Conservation (phyloP, 495 filamentous ascomycete species). For the Neurospora sp. region DNA sequence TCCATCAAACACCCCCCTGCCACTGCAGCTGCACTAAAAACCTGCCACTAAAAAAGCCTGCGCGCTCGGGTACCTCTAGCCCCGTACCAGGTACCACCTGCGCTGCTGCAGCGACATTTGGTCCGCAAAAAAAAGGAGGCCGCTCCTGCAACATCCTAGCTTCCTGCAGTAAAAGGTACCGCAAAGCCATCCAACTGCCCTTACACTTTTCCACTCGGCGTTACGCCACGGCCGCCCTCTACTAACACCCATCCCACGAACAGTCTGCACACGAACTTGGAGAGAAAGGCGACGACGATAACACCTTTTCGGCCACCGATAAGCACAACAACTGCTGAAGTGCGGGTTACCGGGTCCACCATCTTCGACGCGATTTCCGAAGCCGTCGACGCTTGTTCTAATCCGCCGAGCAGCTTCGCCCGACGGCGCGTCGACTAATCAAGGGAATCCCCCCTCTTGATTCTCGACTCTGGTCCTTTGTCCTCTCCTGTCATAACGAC, state of each 20-base stretch:
- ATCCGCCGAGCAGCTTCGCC: not conserved
- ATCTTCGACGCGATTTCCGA: not conserved
- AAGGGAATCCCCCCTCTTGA: not conserved
- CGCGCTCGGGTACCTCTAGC: not conserved
- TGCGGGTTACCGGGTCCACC: not conserved
- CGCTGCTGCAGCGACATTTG: not conserved
- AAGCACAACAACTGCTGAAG: not conserved
- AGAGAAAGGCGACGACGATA: not conserved
- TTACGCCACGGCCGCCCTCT: constrained; percentile 10
- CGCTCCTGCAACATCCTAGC: not conserved
- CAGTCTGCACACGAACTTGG: constrained; percentile 1
- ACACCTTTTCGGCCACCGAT: not conserved
- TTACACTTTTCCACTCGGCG: constrained; percentile 9
- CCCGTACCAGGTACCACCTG: not conserved
- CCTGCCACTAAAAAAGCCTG: not conserved
- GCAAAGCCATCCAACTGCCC: not conserved
- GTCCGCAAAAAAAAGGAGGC: constrained; percentile 5
- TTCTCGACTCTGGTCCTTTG: not conserved
- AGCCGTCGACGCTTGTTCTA: not conserved
- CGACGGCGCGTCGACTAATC: not conserved
- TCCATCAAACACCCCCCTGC: not conserved
- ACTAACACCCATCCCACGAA: constrained; percentile 6
- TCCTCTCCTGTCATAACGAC: not conserved
- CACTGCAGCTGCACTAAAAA: not conserved
- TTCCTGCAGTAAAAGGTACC: constrained; percentile 1